Percentiles rank a stretch among this genome's conserved stretches.
phyloP scores from a whole-genome alignment of 148 eudicot species.

The Rhododendron mucronatum region DNA sequence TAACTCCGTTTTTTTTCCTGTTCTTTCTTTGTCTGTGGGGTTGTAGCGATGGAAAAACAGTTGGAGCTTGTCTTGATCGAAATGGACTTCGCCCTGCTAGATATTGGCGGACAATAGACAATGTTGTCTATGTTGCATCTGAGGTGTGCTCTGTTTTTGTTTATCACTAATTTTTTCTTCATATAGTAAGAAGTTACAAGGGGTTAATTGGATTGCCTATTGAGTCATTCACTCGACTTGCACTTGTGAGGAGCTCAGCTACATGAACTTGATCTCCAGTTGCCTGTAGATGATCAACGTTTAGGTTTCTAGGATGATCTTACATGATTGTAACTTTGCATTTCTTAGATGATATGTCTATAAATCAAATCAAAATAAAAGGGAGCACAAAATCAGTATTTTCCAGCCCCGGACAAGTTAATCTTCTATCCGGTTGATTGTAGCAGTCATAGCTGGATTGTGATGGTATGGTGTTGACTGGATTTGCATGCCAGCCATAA shows the following conservation, averaged over 20 bases:
- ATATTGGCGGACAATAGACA: slow-evolving; percentile 95
- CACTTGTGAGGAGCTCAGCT: not conserved
- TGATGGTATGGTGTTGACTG: not conserved
- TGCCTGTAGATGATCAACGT: not conserved
- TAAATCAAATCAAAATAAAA: not conserved
- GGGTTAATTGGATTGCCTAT: not conserved
- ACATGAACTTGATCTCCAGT: not conserved
- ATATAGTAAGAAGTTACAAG: not conserved
- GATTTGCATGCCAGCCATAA: not conserved
- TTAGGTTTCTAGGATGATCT: slow-evolving; percentile 6
- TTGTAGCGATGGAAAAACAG: slow-evolving; percentile 94
- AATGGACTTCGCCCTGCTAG: slow-evolving; percentile 99
- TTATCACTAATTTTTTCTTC: not conserved
- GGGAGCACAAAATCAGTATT: not conserved
- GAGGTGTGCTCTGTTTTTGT: slow-evolving; percentile 54
- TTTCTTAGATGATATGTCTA: not conserved
- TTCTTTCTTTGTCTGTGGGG: not conserved
- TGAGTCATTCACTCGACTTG: not conserved
- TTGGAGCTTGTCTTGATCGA: slow-evolving; percentile 97
- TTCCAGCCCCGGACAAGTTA: not conserved
- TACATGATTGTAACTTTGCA: not conserved
- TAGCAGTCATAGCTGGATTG: not conserved
- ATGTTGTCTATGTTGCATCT: slow-evolving; percentile 97
- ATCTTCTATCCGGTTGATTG: not conserved
- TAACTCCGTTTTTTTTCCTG: not conserved